Percentiles rank a stretch among this genome's conserved stretches.
Conservation (phyloP, 768 basidiomycete species). For the Trametes gibbosa region DNA sequence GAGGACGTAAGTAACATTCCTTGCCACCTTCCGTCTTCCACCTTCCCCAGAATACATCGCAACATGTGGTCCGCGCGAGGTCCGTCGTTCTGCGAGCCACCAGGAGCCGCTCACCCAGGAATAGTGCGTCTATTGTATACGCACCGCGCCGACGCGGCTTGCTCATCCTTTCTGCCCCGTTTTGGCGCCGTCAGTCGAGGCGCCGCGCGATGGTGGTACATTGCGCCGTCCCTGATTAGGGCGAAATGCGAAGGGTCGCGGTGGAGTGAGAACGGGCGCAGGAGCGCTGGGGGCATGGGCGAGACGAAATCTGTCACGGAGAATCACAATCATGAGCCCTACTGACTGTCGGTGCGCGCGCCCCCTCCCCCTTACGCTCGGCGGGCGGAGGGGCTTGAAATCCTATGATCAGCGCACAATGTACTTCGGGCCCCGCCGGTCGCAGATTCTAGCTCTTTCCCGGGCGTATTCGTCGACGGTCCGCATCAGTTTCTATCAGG, state of each 20-base stretch:
- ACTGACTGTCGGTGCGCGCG: too few relatives aligned
- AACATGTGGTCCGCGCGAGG: conserved; percentile 9
- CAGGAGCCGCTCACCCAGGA: conserved; percentile 1
- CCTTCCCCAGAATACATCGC: not conserved
- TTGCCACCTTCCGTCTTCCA: too few relatives aligned
- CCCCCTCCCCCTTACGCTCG: too few relatives aligned
- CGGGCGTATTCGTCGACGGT: not conserved
- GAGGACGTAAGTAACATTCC: conserved; percentile 9
- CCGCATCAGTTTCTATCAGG: conserved; percentile 9
- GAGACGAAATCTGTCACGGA: too few relatives aligned
- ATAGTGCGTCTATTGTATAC: not conserved
- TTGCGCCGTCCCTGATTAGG: too few relatives aligned
- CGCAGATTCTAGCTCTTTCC: not conserved
- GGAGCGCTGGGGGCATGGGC: too few relatives aligned
- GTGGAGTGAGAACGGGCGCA: too few relatives aligned
- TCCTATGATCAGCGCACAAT: not conserved
- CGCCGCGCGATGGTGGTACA: not conserved
- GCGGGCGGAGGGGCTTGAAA: too few relatives aligned
- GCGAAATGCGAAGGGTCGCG: too few relatives aligned
- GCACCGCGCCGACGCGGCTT: not conserved
- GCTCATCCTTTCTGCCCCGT: conserved; percentile 1
- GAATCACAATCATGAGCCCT: too few relatives aligned
- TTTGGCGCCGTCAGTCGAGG: not conserved
- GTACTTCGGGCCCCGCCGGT: not conserved
- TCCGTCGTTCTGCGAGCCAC: conserved; percentile 3